Evolutionary conservation across 805 yeast species (phyloP).

Genomic region (Wickerhamiella kurtzmanii): DNA sequence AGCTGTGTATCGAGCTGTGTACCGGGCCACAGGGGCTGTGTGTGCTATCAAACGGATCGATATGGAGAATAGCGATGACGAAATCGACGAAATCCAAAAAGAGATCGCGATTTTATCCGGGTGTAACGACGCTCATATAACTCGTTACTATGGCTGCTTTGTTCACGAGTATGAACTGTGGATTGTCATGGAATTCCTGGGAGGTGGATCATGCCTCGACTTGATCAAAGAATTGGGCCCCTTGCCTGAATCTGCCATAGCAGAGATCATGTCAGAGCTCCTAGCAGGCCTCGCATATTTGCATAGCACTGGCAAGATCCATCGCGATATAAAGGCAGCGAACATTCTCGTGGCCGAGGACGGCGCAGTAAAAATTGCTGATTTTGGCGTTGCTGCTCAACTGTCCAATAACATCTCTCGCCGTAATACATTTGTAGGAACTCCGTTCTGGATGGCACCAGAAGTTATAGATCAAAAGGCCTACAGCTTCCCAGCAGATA

Average conservation of each 20-base stretch:
- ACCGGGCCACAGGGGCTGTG: slow-evolving; percentile 27
- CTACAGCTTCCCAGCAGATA: slow-evolving; percentile 58
- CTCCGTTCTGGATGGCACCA: slow-evolving; percentile 96
- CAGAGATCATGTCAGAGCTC: slow-evolving; percentile 41
- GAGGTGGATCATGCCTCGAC: slow-evolving; percentile 65
- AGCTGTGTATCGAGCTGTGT: slow-evolving; percentile 52
- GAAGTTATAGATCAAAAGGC: slow-evolving; percentile 86
- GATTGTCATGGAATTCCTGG: slow-evolving; percentile 72
- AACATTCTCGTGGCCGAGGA: slow-evolving; percentile 57
- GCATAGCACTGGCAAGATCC: slow-evolving; percentile 63
- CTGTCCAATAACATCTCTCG: slow-evolving; percentile 43
- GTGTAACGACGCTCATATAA: slow-evolving; percentile 49
- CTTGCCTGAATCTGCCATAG: slow-evolving; percentile 42
- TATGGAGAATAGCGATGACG: slow-evolving; percentile 52
- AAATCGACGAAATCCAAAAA: slow-evolving; percentile 55
- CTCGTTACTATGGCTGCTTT: slow-evolving; percentile 58
- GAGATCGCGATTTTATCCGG: slow-evolving; percentile 59
- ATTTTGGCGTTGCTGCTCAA: slow-evolving; percentile 90
- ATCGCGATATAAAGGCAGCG: slow-evolving; percentile 89
- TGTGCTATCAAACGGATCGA: slow-evolving; percentile 39
- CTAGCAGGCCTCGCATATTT: slow-evolving; percentile 49
- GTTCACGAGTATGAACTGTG: slow-evolving; percentile 56
- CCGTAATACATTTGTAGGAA: slow-evolving; percentile 33
- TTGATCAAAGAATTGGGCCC: slow-evolving; percentile 30
- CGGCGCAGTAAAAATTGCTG: slow-evolving; percentile 80